Conservation (phyloP, 106 monocot species). For the Dendrobium chrysotoxum region DNA sequence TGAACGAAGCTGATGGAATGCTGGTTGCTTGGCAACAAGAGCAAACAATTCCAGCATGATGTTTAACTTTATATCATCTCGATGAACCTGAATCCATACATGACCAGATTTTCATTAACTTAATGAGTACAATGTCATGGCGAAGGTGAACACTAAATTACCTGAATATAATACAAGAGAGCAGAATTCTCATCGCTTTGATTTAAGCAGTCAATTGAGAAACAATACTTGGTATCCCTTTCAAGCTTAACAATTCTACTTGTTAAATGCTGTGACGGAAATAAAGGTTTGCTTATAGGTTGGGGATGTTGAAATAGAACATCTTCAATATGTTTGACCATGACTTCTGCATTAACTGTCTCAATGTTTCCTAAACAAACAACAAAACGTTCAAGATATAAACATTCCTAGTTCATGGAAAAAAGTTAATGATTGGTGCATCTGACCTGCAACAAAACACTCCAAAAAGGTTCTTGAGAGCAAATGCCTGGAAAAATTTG, state of each 20-base stretch:
- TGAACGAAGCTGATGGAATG: slow-evolving; percentile 92
- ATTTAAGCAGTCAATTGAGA: slow-evolving; percentile 56
- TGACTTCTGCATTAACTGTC: slow-evolving; percentile 47
- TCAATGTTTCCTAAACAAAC: slow-evolving; percentile 68
- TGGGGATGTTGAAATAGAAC: slow-evolving; percentile 46
- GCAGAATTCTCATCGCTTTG: slow-evolving; percentile 79
- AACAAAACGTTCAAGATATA: slow-evolving; percentile 7
- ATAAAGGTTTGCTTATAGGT: slow-evolving; percentile 49
- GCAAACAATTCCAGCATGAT: slow-evolving; percentile 71
- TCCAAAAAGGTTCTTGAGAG: slow-evolving; percentile 74
- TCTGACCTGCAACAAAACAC: slow-evolving; percentile 62
- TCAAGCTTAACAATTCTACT: slow-evolving; percentile 91
- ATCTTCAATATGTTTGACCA: slow-evolving; percentile 55
- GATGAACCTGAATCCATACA: slow-evolving; percentile 56
- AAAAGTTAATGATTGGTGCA: slow-evolving; percentile 3
- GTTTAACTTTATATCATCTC: slow-evolving; percentile 78
- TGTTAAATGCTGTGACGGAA: slow-evolving; percentile 75
- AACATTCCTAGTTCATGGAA: not conserved
- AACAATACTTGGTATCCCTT: slow-evolving; percentile 46
- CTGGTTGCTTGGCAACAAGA: slow-evolving; percentile 82
- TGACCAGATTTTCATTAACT: not conserved
- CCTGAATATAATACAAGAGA: slow-evolving; percentile 91
- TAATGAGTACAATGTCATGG: not conserved
- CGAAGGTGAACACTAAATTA: slow-evolving; percentile 6
- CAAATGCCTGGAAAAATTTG: slow-evolving; percentile 38